Percentiles rank a stretch among this genome's conserved stretches.
These are phyloP conservation scores for Oryza longistaminata DNA, from an alignment of 176 grass and related monocot genomes.

Conservation along the genomic window DNA sequence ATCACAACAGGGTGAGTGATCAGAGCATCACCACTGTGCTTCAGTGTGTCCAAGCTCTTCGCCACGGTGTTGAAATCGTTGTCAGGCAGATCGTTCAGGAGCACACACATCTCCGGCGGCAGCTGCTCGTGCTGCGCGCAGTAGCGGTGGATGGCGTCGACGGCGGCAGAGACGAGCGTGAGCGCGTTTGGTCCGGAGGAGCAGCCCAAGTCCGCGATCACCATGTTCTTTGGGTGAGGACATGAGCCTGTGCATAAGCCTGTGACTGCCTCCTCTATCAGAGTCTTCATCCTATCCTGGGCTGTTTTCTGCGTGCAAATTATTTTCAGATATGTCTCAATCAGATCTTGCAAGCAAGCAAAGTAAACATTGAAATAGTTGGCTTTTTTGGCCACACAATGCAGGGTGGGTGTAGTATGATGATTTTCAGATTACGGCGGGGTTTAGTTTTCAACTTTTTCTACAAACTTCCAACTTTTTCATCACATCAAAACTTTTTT, in stretches of 20 bases:
- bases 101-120: not conserved
- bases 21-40: not conserved
- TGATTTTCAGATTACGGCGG: not conserved
- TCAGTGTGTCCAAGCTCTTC: not conserved
- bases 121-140: not conserved
- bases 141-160: not conserved
- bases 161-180: not conserved
- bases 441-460: too few species aligned
- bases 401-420: not conserved
- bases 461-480: too few species aligned
- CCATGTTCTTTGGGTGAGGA: not conserved
- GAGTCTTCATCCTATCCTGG: not conserved
- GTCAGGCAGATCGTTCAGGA: not conserved
- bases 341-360: not conserved
- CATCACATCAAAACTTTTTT: too few species aligned
- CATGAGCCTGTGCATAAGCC: not conserved
- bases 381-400: not conserved
- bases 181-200: not conserved
- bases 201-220: not conserved
- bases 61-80: conserved; percentile 29
- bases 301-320: not conserved
- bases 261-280: not conserved
- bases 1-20: not conserved
- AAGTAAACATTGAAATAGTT: too few species aligned
- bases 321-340: not conserved